Base-by-base conservation (phyloP, 1,284 basidiomycete genomes). In the Ganoderma boninense region DNA sequence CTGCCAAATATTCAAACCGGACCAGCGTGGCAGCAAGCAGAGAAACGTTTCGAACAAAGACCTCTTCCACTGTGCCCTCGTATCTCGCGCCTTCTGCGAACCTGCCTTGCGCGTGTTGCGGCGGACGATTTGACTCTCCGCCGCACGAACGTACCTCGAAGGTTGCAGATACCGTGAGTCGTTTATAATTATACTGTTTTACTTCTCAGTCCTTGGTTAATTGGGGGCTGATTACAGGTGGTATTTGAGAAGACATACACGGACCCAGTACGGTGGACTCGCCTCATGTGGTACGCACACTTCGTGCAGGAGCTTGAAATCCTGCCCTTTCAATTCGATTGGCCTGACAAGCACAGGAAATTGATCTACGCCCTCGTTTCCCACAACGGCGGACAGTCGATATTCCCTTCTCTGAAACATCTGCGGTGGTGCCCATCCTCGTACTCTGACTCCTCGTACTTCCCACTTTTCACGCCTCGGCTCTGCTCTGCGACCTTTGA, bases 231-330 rank as follows among this genome's bases (percentile, higher is more conserved):
- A 13, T 0, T n/a, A 2, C 38, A 60, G 59, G 20, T 61, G 4
- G n/a, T 42, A n/a, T 35, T 11, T 8, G 59, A 14, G 11, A 23
- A 23, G 59, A 2, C 20, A 13, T 61, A 40, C 35, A 4, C n/a
- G 3, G 59, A 35, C 2, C 20, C 38, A 5, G 20, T 6, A 40
- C 38, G 0, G 10, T 61, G 59, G 38, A 7, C n/a, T 10, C 59
- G 59, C 18, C 40, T 42, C 59, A 6, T 61, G 59, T 61, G 59
- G 59, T 61, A 61, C 20, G 38, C 59, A 5, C 14, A 35, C n/a
- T 61, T 61, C 38, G 59, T 61, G 13, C 59, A 40, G 16, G n/a
- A 38, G 38, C 59, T 61, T 5, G 10, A 42, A 8, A 42, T 61
- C 32, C 0, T 11, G 20, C 20, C 23, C 20, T n/a, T 23, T 5